phyloP scores from a whole-genome alignment of 768 basidiomycete species.

The Tephrocybe rancida region DNA sequence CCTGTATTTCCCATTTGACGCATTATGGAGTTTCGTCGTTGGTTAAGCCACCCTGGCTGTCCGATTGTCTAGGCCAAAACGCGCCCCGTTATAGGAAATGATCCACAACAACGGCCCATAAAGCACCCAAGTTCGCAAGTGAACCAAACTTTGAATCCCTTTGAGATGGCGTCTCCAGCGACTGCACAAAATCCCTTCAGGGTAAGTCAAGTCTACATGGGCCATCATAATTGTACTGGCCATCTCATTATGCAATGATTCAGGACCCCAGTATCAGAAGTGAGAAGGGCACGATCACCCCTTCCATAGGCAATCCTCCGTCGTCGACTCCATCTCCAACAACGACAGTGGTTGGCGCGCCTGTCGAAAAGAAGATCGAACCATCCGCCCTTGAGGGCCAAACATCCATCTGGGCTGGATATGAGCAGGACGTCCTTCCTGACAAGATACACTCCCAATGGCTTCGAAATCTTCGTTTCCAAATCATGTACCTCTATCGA shows the following conservation, averaged over 20 bases:
- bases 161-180: neutral
- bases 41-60: too few relatives aligned
- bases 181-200: neutral
- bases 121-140: neutral
- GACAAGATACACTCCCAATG: slow-evolving; percentile 48
- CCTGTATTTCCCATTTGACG: neutral
- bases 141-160: neutral
- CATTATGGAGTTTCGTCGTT: too few relatives aligned
- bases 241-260: too few relatives aligned
- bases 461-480: slow-evolving; percentile 56
- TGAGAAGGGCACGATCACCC: neutral
- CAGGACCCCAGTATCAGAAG: neutral
- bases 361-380: slow-evolving; percentile 20
- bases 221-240: too few relatives aligned
- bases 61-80: too few relatives aligned
- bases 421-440: slow-evolving; percentile 51
- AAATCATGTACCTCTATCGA: slow-evolving; percentile 59
- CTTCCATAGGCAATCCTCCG: neutral
- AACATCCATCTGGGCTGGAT: slow-evolving; percentile 50
- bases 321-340: neutral
- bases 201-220: too few relatives aligned
- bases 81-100: neutral
- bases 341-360: slow-evolving; percentile 17
- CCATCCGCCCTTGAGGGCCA: slow-evolving; percentile 28
- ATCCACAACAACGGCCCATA: neutral